phyloP scores from a whole-genome alignment of 1,139 yeast genomes.

The Suhomyces terraborum region DNA sequence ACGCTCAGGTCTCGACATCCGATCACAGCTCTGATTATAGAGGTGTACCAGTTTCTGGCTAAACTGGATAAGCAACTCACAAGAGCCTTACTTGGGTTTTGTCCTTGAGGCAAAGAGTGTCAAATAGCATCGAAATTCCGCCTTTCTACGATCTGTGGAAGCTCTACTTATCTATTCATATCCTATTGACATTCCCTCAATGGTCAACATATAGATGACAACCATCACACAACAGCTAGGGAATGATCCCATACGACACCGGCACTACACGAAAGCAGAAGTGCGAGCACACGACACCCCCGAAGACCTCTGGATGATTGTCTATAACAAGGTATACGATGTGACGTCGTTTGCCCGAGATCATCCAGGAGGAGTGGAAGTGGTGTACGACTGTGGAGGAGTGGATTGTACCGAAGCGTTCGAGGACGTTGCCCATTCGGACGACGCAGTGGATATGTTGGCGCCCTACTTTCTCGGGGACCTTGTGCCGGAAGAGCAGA shows the following conservation, averaged over 20 bases:
- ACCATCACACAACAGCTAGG: constrained; percentile 4
- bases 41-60: too few species aligned
- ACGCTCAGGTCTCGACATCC: too few species aligned
- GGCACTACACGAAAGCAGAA: constrained; percentile 26
- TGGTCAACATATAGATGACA: constrained; percentile 1
- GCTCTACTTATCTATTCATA: too few species aligned
- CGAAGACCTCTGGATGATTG: constrained; percentile 65
- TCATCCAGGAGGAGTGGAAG: constrained; percentile 77
- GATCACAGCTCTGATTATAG: too few species aligned
- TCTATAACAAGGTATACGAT: constrained; percentile 64
- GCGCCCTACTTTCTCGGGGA: constrained; percentile 42
- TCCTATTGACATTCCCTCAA: too few species aligned
- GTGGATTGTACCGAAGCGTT: constrained; percentile 69
- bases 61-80: too few species aligned
- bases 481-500: constrained; percentile 25
- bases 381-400: constrained; percentile 68
- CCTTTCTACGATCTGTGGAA: not conserved
- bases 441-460: constrained; percentile 44
- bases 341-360: constrained; percentile 48
- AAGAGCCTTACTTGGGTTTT: too few species aligned
- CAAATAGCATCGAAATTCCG: too few species aligned
- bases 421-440: constrained; percentile 53
- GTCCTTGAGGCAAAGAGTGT: too few species aligned
- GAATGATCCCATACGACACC: constrained; percentile 5
- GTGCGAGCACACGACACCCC: constrained; percentile 48